A percentile compares a stretch with the other conserved stretches of the same genome.
Evolutionary conservation across 371 early-diverging fungal species (phyloP).

Genomic region (Chytridium lagenaria): DNA sequence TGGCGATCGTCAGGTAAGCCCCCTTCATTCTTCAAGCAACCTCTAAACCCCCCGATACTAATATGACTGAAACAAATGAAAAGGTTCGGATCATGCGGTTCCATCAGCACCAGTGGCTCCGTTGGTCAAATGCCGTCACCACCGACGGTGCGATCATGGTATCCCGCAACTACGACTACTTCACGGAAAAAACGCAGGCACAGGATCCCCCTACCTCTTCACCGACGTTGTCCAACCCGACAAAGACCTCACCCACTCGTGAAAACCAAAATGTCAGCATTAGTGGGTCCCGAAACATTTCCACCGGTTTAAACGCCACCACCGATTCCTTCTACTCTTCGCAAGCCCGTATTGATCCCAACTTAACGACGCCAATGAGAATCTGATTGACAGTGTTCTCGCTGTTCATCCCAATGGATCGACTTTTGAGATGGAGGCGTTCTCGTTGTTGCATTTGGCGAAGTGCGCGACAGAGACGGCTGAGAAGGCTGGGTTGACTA

Average conservation of each 20-base stretch:
- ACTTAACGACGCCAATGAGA: constrained; percentile 79
- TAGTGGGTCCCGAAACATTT: constrained; percentile 62
- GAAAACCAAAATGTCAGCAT: constrained; percentile 3
- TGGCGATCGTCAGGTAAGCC: constrained; percentile 73
- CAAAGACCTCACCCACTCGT: constrained; percentile 82
- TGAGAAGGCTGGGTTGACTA: not conserved
- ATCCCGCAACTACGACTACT: constrained; percentile 80
- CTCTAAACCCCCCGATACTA: too few species aligned
- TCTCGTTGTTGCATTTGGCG: constrained; percentile 86
- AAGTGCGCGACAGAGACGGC: constrained; percentile 26
- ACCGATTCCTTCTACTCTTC: constrained; percentile 92
- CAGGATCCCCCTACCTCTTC: constrained; percentile 13
- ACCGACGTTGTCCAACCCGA: constrained; percentile 3
- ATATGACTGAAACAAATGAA: not conserved
- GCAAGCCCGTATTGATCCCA: constrained; percentile 81
- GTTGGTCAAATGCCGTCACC: constrained; percentile 79
- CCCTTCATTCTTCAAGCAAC: not conserved
- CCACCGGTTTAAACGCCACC: constrained; percentile 79
- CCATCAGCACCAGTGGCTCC: constrained; percentile 63
- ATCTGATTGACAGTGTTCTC: constrained; percentile 59
- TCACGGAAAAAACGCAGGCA: constrained; percentile 43
- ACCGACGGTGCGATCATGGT: constrained; percentile 70
- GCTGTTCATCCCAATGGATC: constrained; percentile 64
- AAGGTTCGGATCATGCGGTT: constrained; percentile 88
- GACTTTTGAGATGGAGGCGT: constrained; percentile 93